Evolutionary conservation across 257 asterid species (phyloP), one percentile per base, ranked within the genome.

Genomic region (Rubia yunnanensis): DNA sequence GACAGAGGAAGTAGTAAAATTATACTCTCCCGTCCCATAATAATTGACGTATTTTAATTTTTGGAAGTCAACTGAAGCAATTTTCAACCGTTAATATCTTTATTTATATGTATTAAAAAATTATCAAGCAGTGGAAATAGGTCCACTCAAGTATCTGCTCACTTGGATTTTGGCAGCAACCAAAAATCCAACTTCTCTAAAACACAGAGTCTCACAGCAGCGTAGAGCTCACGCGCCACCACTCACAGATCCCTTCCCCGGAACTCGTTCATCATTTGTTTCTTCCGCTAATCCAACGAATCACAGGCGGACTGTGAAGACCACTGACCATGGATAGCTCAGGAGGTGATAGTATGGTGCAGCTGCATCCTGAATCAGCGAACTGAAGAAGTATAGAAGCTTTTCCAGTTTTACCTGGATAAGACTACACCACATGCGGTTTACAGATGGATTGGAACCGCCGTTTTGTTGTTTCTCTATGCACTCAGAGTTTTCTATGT

Each of bases 391-490:
- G 66, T 77, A 26, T 85, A 85, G 26, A 82, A 68, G 79, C 86
- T 88, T 77, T 91, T 83, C 72, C 98, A 91, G 80, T 68, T 74
- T 67, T 91, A 85, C 83, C 76, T 91, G 65, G 98, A 91, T 77
- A 91, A 86, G 75, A 82, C 95, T 60, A 88, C 95, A 14, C 98
- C 98, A 23, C 96, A 91, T 77, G 59, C 90, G 69, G 74, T 63
- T 32, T 82, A 88, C 74, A 80, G 98, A 68, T 91, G 98, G 98
- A 83, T 79, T 67, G 98, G 96, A 59, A 79, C 98, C 64, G 70
- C 72, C 70, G 71, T 58, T 49, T 67, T 86, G 59, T 82, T 74
- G 65, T 75, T 32, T 64, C 61, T 91, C n/a, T n/a, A n/a, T n/a
- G n/a, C n/a, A n/a, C n/a, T n/a, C n/a, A n/a, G n/a, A n/a, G n/a